Base-by-base conservation (phyloP, 345 rosid species). In the Arabis alpina region DNA sequence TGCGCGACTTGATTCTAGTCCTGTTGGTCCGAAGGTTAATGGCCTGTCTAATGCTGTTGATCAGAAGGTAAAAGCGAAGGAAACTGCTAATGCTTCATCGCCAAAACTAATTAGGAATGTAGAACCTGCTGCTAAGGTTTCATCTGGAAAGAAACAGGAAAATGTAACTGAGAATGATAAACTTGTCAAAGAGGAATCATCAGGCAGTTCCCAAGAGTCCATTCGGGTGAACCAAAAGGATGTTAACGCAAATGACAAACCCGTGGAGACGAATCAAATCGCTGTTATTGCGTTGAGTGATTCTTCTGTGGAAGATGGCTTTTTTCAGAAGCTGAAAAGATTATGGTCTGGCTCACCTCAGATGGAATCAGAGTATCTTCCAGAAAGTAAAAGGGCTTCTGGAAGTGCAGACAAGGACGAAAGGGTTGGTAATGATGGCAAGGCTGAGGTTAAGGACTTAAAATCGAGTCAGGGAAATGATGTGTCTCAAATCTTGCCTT, bases 311-410 rank as follows among this genome's bases (percentile, higher is more conserved):
- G 71, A 77, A 79, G 54, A 73, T 71, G 49, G 78, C 52, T 4
- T 85, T 70, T 48, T 84, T 47, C 81, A 74, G 57, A 85, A 70
- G 72, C 39, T 82, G 16, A 70, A 85, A 86, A 76, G 34, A 64
- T 65, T 60, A 61, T 87, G 84, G 86, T 87, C 69, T 77, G 87
- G 83, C 6, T 53, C 75, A 70, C 64, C 77, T 55, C 66, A 66
- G 27, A 66, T 41, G 42, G 70, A 75, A 67, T 24, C 60, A 71
- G 39, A 47, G 50, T 70, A 58, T 34, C 24, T 61, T 64, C 58
- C 69, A 49, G 52, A 58, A 59, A 63, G 53, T 27, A 11, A 19
- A 61, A 49, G 5, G 54, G 53, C 45, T 50, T 61, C 80, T 55
- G 72, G 54, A 54, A 73, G 70, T 74, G 45, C 54, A 45, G 52